Percentiles rank a stretch among this genome's conserved stretches.
Evolutionary conservation across 257 asterid genomes (phyloP).

Genomic region (Leptodermis oblonga): DNA sequence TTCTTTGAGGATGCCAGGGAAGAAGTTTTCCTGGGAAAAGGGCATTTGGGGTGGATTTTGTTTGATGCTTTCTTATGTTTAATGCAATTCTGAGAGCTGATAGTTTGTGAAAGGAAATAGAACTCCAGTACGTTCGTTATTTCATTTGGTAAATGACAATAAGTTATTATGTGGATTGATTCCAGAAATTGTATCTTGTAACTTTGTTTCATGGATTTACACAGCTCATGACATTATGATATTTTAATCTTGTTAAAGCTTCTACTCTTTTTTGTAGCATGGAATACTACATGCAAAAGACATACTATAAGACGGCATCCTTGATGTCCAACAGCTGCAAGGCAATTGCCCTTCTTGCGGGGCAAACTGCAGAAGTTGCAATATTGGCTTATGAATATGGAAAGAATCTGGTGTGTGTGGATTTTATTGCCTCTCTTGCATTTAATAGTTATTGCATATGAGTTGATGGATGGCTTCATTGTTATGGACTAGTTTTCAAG

Average conservation of each 20-base stretch:
- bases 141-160: background rate
- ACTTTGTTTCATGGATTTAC: background rate
- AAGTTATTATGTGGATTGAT: background rate
- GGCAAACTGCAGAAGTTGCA: slow-evolving; percentile 89
- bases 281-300: slow-evolving; percentile 97
- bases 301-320: slow-evolving; percentile 93
- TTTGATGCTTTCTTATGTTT: background rate
- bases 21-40: background rate
- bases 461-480: background rate
- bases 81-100: background rate
- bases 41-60: background rate
- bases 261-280: slow-evolving; percentile 56
- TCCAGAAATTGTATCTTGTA: background rate
- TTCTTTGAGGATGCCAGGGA: background rate
- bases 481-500: background rate
- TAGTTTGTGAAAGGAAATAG: too few relatives aligned
- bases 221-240: background rate
- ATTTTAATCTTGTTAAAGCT: slow-evolving; percentile 1
- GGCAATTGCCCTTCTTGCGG: slow-evolving; percentile 88
- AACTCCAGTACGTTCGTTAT: background rate
- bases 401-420: slow-evolving; percentile 69
- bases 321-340: slow-evolving; percentile 94
- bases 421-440: slow-evolving; percentile 5
- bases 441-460: background rate
- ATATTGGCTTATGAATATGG: slow-evolving; percentile 86